Evolutionary conservation across 2,329 filamentous ascomycete genomes (phyloP).

Genomic region (Ophiostoma perfectum): DNA sequence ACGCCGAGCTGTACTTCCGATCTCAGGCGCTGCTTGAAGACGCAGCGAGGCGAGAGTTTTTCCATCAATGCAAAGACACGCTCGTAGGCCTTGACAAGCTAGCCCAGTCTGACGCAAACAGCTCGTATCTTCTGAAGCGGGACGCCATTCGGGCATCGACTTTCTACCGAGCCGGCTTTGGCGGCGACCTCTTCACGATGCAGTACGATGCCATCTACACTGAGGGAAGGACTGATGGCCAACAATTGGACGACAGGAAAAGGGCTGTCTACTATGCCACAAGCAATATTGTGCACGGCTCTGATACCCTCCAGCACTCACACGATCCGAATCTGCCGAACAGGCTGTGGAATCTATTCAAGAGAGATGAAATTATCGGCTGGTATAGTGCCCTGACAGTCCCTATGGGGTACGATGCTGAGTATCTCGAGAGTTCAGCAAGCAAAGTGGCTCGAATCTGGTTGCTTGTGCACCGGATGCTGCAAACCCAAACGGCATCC

Average conservation of each 20-base stretch:
- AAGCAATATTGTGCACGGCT: not conserved
- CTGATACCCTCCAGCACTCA: not conserved
- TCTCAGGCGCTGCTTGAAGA: slow-evolving; percentile 36
- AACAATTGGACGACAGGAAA: not conserved
- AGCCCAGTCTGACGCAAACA: not conserved
- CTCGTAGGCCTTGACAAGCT: not conserved
- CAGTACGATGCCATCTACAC: slow-evolving; percentile 3
- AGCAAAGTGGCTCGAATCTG: not conserved
- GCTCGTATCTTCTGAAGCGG: slow-evolving; percentile 21
- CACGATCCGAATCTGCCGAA: not conserved
- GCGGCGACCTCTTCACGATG: not conserved
- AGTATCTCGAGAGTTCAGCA: not conserved
- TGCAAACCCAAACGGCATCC: not conserved
- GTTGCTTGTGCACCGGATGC: not conserved
- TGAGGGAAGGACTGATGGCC: not conserved
- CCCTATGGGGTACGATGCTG: not conserved
- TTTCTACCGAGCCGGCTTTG: slow-evolving; percentile 7
- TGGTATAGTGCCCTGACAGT: not conserved
- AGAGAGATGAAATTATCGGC: not conserved
- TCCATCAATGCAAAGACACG: not conserved
- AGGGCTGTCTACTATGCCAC: not conserved
- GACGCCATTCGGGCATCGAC: slow-evolving; percentile 12
- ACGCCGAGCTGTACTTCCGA: slow-evolving; percentile 37
- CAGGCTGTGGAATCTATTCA: not conserved
- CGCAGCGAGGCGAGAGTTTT: slow-evolving; percentile 3